Conservation (phyloP, 2,329 filamentous ascomycete species). For the Acephala macrosclerotiorum region DNA sequence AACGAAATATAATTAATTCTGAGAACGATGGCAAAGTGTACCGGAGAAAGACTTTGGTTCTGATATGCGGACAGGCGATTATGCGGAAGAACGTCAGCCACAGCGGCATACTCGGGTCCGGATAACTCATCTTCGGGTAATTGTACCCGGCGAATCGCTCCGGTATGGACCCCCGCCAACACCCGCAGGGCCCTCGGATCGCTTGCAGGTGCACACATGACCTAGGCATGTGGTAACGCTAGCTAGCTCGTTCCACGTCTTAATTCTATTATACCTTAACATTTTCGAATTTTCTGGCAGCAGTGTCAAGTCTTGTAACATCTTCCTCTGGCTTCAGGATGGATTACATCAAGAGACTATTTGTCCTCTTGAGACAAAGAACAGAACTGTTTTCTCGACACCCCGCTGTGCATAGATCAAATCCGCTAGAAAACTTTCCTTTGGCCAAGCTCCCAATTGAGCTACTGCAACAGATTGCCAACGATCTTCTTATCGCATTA, state of each 20-base stretch:
- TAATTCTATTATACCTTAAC: background rate
- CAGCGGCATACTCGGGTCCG: no score
- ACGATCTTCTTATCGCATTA: conserved; percentile 26
- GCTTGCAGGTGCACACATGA: no score
- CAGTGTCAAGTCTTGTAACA: conserved; percentile 13
- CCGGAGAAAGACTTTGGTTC: background rate
- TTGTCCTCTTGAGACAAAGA: conserved; percentile 18
- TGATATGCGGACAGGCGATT: no score
- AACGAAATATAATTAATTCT: no score
- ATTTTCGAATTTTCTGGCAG: conserved; percentile 5
- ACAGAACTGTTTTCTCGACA: conserved; percentile 19
- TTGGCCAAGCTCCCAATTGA: conserved; percentile 29
- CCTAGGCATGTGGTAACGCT: background rate
- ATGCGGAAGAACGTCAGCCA: no score
- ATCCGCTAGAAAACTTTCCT: conserved; percentile 21
- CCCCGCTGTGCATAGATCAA: conserved; percentile 21
- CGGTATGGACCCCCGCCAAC: no score
- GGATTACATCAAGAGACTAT: conserved; percentile 20
- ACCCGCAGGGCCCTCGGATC: no score
- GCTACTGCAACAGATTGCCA: conserved; percentile 24
- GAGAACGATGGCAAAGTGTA: background rate
- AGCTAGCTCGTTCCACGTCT: conserved; percentile 16
- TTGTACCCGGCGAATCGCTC: no score
- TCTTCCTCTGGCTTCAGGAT: conserved; percentile 18
- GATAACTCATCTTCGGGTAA: no score